phyloP scores from a whole-genome alignment of 441 rosid species.

The Arabidopsis hybrid region DNA sequence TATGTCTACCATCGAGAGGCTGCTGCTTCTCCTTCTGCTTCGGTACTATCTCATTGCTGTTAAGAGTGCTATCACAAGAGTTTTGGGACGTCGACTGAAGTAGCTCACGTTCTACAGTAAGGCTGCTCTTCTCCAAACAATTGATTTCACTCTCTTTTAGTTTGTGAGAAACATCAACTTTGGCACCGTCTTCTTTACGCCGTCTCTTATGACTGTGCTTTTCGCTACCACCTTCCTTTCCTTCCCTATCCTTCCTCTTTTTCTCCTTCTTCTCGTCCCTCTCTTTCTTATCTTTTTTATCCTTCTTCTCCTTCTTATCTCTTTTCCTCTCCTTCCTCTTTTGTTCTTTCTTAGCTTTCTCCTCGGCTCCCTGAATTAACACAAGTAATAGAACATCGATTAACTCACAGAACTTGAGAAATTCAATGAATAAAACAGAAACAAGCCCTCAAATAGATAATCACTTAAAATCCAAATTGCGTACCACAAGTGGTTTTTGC shows the following conservation, averaged over 20 bases:
- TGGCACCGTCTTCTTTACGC: constrained; percentile 49
- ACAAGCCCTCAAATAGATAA: constrained; percentile 16
- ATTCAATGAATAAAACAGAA: neutral
- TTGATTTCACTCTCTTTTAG: constrained; percentile 42
- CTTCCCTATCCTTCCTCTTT: constrained; percentile 47
- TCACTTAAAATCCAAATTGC: neutral
- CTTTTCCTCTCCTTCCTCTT: constrained; percentile 48
- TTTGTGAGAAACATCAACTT: constrained; percentile 36
- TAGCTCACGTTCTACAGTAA: constrained; percentile 66
- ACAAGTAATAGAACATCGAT: constrained; percentile 41
- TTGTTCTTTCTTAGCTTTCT: constrained; percentile 54
- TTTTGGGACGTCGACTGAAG: constrained; percentile 60
- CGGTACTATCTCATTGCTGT: constrained; percentile 50
- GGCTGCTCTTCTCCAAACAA: constrained; percentile 60
- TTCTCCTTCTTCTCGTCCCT: constrained; percentile 48
- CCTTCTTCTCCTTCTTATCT: constrained; percentile 54
- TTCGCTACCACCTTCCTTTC: constrained; percentile 46
- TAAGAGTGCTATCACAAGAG: constrained; percentile 65
- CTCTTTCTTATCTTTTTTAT: constrained; percentile 48
- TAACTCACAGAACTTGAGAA: constrained; percentile 15
- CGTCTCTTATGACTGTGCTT: constrained; percentile 56
- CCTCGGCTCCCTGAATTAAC: constrained; percentile 49
- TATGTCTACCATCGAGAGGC: constrained; percentile 49
- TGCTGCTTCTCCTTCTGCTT: constrained; percentile 24
- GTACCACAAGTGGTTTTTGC: neutral